Base-by-base conservation (phyloP, 1,284 basidiomycete genomes). In the Rhodotorula sp. region DNA sequence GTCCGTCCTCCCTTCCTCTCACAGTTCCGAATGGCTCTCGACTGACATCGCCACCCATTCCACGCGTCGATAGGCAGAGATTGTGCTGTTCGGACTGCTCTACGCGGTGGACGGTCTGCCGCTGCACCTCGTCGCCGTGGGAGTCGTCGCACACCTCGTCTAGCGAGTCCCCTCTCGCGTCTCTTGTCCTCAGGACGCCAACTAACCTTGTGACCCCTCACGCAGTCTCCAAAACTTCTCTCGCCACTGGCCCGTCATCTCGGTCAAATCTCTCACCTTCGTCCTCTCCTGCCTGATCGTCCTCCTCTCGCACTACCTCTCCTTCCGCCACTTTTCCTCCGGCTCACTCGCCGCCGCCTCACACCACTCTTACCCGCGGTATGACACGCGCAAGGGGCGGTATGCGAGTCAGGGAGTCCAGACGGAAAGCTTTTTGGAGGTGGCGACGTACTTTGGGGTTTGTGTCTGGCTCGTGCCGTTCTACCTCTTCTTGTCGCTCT, bases 241-340 rank as follows among this genome's bases (percentile, higher is more conserved):
- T 6, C 77, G 83, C 4, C 84, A 84, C 28, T 97, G 94, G 94
- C 94, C 94, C 1, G 83, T 90, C 78, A 95, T 97, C 75, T 92
- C 91, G 4, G 85, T 97, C 61, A 86, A 89, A 11, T 95, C 93
- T 0, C 79, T 83, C 24, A 86, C 87, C 5, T 96, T 97, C 83
- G 79, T 97, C 64, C 84, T 86, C 2, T 94, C 92, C 0, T 95
- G 92, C 79, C 73, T 85, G 18, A 83, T 94, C 64, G 92, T 94
- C 67, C 85, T 97, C 64, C 80, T 83, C 4, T 92, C 96, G 81
- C 94, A 97, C 81, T 96, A 96, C 78, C 80, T 91, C 63, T 95
- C 92, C 91, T 96, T 97, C 84, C 92, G 91, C 81, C 85, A 95
- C 81, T 96, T 96, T 79, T 87, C 92, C 34, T 85, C 83, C 31